Percentiles rank a stretch among this genome's conserved stretches.
Conservation (phyloP, 2,329 filamentous ascomycete genomes). For the Ophiosphaerella narmari region DNA sequence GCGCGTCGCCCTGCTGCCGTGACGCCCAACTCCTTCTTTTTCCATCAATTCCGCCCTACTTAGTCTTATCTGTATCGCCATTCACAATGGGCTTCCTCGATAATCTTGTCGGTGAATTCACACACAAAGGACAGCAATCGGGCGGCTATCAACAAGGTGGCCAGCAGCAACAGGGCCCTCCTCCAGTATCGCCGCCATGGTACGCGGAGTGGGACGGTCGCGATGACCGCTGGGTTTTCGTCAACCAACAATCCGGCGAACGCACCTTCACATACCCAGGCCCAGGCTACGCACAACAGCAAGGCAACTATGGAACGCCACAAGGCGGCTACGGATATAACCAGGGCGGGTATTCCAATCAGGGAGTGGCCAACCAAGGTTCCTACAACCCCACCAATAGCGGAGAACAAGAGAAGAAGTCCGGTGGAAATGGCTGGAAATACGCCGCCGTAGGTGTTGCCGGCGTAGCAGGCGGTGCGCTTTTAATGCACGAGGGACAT, state of each 20-base stretch:
- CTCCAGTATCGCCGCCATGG: slow-evolving; percentile 33
- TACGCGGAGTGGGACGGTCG: slow-evolving; percentile 27
- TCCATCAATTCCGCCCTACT: not conserved
- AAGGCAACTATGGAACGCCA: slow-evolving; percentile 16
- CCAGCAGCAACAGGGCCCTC: slow-evolving; percentile 15
- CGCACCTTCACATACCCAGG: slow-evolving; percentile 30
- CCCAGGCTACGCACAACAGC: slow-evolving; percentile 26
- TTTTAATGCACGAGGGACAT: slow-evolving; percentile 32
- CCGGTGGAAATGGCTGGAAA: slow-evolving; percentile 31
- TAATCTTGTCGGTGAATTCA: slow-evolving; percentile 23
- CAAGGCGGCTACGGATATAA: slow-evolving; percentile 10
- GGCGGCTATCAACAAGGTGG: slow-evolving; percentile 4
- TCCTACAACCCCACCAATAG: slow-evolving; percentile 19
- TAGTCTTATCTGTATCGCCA: not conserved
- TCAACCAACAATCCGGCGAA: slow-evolving; percentile 31
- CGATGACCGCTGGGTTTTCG: slow-evolving; percentile 31
- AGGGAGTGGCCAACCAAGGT: slow-evolving; percentile 20
- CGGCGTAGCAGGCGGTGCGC: slow-evolving; percentile 28
- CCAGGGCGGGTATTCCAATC: slow-evolving; percentile 18
- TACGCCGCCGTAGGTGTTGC: slow-evolving; percentile 31
- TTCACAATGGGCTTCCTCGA: slow-evolving; percentile 26
- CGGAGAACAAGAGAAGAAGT: slow-evolving; percentile 22
- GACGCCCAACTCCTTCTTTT: not conserved
- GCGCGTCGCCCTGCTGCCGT: not conserved
- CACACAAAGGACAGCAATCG: slow-evolving; percentile 16